Percentiles rank a stretch among this genome's conserved stretches.
Evolutionary conservation across 2,329 filamentous ascomycete genomes (phyloP).

Genomic region (Tolypocladium amazonense): DNA sequence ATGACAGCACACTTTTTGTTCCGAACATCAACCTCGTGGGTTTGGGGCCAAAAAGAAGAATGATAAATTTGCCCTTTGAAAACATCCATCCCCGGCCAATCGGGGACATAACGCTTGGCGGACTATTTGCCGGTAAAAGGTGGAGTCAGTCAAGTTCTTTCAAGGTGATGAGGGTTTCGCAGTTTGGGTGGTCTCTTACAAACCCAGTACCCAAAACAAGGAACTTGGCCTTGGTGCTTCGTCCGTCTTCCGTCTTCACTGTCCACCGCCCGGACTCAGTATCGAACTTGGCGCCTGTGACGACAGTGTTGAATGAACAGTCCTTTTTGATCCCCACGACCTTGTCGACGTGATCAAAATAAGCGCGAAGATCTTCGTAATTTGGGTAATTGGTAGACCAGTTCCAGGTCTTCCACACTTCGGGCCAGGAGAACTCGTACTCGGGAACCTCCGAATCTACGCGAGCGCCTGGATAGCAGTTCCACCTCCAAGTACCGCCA

Average conservation of each 20-base stretch:
- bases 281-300: conserved; percentile 41
- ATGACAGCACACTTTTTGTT: conserved; percentile 52
- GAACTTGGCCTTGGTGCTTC: conserved; percentile 36
- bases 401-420: conserved; percentile 43
- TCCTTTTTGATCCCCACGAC: conserved; percentile 45
- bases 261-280: conserved; percentile 35
- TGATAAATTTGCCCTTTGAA: conserved; percentile 52
- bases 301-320: conserved; percentile 43
- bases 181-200: conserved; percentile 11
- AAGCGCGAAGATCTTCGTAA: conserved; percentile 39
- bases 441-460: conserved; percentile 44
- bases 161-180: not conserved
- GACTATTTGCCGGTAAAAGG: conserved; percentile 22
- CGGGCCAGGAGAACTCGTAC: conserved; percentile 43
- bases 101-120: conserved; percentile 49
- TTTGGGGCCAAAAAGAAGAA: conserved; percentile 49
- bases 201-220: conserved; percentile 45
- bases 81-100: conserved; percentile 46
- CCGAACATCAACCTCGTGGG: conserved; percentile 38
- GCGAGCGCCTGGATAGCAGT: conserved; percentile 42
- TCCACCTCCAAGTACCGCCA: conserved; percentile 47
- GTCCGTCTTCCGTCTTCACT: conserved; percentile 37
- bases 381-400: conserved; percentile 43
- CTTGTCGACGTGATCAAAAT: conserved; percentile 50
- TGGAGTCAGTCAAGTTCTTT: not conserved